These are phyloP conservation scores for Sordaria brevicollis DNA, from an alignment of 495 filamentous ascomycete species.

Conservation along the genomic window DNA sequence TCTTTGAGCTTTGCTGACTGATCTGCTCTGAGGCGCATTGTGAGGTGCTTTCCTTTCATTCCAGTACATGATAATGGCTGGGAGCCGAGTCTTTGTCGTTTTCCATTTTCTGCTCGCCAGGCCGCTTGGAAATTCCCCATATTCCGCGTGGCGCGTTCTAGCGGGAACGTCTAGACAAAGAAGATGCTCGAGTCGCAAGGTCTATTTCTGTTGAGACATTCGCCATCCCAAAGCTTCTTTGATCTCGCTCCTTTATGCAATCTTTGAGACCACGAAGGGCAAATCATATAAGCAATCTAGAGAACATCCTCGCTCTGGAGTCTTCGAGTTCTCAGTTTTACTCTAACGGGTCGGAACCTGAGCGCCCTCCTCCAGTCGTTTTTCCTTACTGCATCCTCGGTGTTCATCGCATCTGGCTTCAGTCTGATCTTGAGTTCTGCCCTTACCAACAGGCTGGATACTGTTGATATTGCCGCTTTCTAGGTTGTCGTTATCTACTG, in stretches of 20 bases:
- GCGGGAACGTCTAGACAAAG: neutral
- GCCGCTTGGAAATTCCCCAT: neutral
- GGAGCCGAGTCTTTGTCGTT: neutral
- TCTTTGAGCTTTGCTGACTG: neutral
- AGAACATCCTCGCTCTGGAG: neutral
- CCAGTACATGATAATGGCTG: neutral
- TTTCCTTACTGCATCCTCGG: neutral
- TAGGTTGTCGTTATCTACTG: neutral
- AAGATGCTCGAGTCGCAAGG: neutral
- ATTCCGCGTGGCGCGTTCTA: neutral
- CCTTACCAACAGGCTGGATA: neutral
- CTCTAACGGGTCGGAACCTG: neutral
- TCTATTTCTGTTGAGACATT: neutral
- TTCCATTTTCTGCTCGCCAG: neutral
- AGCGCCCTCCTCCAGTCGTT: neutral
- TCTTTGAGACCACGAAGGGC: neutral
- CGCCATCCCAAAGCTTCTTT: neutral
- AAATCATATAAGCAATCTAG: neutral
- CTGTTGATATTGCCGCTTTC: neutral
- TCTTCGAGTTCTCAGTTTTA: neutral
- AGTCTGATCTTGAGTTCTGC: neutral
- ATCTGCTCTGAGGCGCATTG: neutral
- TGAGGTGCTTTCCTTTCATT: neutral
- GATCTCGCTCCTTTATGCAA: neutral
- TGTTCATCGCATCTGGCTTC: neutral